Evolutionary conservation across 768 basidiomycete species (phyloP), one percentile per base, ranked within the genome.

Genomic region (Auricularia auricula-judae): DNA sequence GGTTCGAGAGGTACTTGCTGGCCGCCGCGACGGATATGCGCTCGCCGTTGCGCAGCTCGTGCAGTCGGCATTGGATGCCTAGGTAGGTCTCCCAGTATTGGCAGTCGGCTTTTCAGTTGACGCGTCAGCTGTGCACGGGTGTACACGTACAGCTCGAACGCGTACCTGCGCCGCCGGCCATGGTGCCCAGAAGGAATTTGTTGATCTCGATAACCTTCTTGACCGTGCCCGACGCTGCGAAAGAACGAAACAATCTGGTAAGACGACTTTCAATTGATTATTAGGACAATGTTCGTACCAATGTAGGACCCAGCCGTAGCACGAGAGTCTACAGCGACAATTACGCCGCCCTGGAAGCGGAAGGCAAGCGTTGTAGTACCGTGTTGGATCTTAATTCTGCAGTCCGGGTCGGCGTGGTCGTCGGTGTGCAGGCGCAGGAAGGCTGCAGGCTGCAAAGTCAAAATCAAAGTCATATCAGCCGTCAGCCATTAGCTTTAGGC

Each of bases 141-240:
- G 63, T 5, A 39, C 36, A 36, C 23, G 29, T 53, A 47, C 63
- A 56, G 43, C 58, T 1, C 43, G 12, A n/a, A 70, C 64, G 80
- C 82, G 68, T 72, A 87, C 94, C 96, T 70, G 97, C 97, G 76
- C 96, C 96, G 76, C 97, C 97, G 67, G 97, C 97, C 96, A 99
- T 98, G 1, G 97, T 99, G 66, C 97, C 97, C n/a, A 99, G 83
- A 61, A 99, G 78, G 79, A 94, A 98, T 51, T 93, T 93, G 78
- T 98, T 98, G 77, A 99, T 99, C 79, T 99, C 97, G 70, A 99
- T 98, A 68, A 99, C 95, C 81, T 98, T 99, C 82, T 96, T 98
- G 67, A 99, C 93, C 16, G 96, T 98, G 63, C 96, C 95, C 21
- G 88, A 93, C 0, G 96, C 96, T 98, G 72, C 1, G 42, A 58